Evolutionary conservation across 2,329 filamentous ascomycete genomes (phyloP), one percentile per base, ranked within the genome.

Genomic region (Canariomyces notabilis): DNA sequence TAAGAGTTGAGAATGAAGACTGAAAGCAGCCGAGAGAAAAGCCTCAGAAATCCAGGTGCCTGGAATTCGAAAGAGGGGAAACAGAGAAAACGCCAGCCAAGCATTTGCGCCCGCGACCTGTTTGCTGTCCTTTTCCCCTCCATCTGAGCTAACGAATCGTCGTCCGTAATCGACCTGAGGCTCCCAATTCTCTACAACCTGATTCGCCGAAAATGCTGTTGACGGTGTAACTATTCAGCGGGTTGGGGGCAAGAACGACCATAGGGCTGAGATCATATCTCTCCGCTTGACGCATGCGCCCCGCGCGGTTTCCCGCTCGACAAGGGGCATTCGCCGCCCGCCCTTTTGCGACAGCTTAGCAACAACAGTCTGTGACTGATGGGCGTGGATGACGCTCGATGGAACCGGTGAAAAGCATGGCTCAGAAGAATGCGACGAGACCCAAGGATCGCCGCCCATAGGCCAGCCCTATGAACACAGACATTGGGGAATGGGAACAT

Each of bases 111-210:
- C 26, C 39, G 31, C 42, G 23, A n/a, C 39, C 23, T 37, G 29
- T 32, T 44, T 37, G 23, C 40, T n/a, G 44, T 37, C 33, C 15
- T 29, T 42, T 15, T 31, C 35, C 38, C 18, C 32, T 39, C 34
- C 44, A 44, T 20, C 31, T 31, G 37, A 7, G 15, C n/a, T 23
- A n/a, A 12, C 32, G 20, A 31, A 18, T 42, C 6, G 31, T 20
- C 16, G 19, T 31, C 38, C 12, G 36, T 41, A n/a, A 39, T 50
- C 42, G 36, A 22, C 29, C 44, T 42, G 48, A 55, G 53, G 53
- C 53, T 53, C 50, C 51, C 50, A 42, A 41, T 53, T 54, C 48
- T 53, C 44, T 45, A 39, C 18, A 15, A n/a, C 46, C 39, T 26
- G 15, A 55, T 55, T 55, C 51, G 53, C 15, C 14, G 23, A 33